phyloP scores from a whole-genome alignment of 352 stramenopile species.

The Pythium grandisporangium region DNA sequence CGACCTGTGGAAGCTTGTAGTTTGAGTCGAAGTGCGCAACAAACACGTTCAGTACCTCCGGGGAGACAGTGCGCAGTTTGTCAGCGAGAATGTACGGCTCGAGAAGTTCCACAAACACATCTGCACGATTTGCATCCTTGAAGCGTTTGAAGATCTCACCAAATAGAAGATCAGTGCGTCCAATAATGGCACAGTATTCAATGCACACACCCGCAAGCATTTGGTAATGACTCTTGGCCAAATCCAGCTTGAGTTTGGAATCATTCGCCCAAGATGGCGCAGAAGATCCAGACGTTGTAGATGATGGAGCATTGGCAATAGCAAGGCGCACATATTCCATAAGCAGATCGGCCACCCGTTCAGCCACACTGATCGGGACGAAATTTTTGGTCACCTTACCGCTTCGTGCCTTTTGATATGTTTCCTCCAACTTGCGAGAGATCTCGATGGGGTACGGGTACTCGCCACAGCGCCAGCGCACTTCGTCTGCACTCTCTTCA shows the following conservation, averaged over 20 bases:
- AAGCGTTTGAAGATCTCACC: slow-evolving; percentile 85
- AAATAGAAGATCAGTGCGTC: slow-evolving; percentile 77
- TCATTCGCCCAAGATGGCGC: slow-evolving; percentile 40
- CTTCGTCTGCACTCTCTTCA: slow-evolving; percentile 63
- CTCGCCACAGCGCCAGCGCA: slow-evolving; percentile 77
- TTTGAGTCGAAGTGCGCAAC: slow-evolving; percentile 88
- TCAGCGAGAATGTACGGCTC: slow-evolving; percentile 94
- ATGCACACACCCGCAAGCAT: slow-evolving; percentile 95
- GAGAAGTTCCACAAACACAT: slow-evolving; percentile 90
- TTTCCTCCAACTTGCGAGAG: slow-evolving; percentile 78
- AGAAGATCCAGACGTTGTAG: slow-evolving; percentile 9
- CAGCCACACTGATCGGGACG: slow-evolving; percentile 83
- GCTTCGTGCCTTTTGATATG: slow-evolving; percentile 72
- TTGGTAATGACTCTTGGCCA: slow-evolving; percentile 92
- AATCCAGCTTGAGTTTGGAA: slow-evolving; percentile 75
- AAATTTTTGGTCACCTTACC: slow-evolving; percentile 83
- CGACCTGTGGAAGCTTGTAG: slow-evolving; percentile 82
- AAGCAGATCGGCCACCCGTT: slow-evolving; percentile 80
- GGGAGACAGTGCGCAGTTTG: slow-evolving; percentile 87
- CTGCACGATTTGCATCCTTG: slow-evolving; percentile 69
- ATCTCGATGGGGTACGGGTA: slow-evolving; percentile 71
- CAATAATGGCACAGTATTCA: slow-evolving; percentile 91
- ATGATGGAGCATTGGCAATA: slow-evolving; percentile 67
- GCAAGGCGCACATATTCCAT: slow-evolving; percentile 87
- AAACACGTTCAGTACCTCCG: slow-evolving; percentile 90